phyloP scores from a whole-genome alignment of 495 filamentous ascomycete genomes.

The Cercophora scortea region DNA sequence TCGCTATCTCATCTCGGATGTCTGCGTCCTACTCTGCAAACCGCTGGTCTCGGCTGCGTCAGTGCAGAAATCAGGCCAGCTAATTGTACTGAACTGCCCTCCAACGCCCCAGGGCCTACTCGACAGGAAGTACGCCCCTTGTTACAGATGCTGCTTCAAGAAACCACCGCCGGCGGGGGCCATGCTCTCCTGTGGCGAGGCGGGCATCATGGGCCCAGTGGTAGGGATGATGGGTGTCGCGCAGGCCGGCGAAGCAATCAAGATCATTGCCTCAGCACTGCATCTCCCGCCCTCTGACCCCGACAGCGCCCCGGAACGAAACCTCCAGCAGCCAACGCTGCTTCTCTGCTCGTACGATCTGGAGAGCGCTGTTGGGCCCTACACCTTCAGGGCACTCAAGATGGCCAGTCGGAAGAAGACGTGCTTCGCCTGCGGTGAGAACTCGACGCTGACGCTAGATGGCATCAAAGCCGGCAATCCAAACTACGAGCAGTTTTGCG shows the following conservation, averaged over 20 bases:
- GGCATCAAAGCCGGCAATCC: constrained; percentile 54
- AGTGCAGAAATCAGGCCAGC: constrained; percentile 76
- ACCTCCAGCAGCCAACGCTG: constrained; percentile 36
- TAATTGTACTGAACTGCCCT: constrained; percentile 73
- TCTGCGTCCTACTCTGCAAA: constrained; percentile 69
- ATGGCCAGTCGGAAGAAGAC: constrained; percentile 57
- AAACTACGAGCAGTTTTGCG: constrained; percentile 79
- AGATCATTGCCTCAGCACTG: constrained; percentile 52
- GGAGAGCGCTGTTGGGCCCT: constrained; percentile 25
- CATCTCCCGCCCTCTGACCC: constrained; percentile 5
- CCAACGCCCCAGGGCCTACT: constrained; percentile 34
- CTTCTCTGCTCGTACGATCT: constrained; percentile 66
- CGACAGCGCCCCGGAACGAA: constrained; percentile 1
- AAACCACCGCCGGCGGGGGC: constrained; percentile 73
- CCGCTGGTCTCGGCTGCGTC: constrained; percentile 85
- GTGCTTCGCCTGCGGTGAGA: constrained; percentile 69
- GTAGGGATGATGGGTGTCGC: constrained; percentile 92
- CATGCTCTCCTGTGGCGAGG: constrained; percentile 79
- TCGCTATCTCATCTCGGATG: constrained; percentile 88
- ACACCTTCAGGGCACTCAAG: constrained; percentile 64
- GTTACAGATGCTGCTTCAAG: constrained; percentile 90
- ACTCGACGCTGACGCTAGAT: constrained; percentile 46
- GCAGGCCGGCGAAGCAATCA: constrained; percentile 85
- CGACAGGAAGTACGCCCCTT: constrained; percentile 50
- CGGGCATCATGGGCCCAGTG: constrained; percentile 84